A percentile compares a stretch with the other conserved stretches of the same genome.
Conservation (phyloP, 176 grass and related monocot species). For the Lolium multiflorum region DNA sequence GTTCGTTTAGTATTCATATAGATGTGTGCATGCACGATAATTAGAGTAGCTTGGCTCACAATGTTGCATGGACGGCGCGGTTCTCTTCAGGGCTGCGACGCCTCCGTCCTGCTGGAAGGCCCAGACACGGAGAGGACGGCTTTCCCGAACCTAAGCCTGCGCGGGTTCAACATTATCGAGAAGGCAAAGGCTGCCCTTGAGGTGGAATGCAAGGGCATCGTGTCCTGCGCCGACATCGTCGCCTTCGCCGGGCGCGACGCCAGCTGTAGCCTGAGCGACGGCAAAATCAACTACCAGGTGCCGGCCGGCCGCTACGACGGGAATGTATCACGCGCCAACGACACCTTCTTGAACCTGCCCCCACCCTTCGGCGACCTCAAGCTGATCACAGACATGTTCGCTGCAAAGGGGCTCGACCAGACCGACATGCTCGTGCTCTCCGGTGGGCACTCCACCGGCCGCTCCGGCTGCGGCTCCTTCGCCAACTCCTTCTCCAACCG, state of each 20-base stretch:
- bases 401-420: conserved; percentile 23
- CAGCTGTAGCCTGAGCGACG: background rate
- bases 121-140: background rate
- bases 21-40: background rate
- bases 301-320: conserved; percentile 57
- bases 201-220: conserved; percentile 26
- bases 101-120: background rate
- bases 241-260: conserved; percentile 61
- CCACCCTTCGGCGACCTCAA: background rate
- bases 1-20: too few species aligned
- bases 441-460: conserved; percentile 46
- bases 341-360: conserved; percentile 9
- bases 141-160: background rate
- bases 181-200: background rate
- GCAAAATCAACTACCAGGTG: conserved; percentile 32
- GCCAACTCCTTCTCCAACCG: too few species aligned
- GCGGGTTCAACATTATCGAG: background rate
- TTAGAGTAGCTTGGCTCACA: too few species aligned
- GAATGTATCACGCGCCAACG: background rate
- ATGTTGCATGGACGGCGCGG: too few species aligned
- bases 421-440: conserved; percentile 51
- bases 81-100: background rate
- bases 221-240: conserved; percentile 58
- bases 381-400: conserved; percentile 35
- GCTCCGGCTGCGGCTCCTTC: conserved; percentile 51